phyloP scores from a whole-genome alignment of 2,329 filamentous ascomycete species.

The Dactylellina parvicollis region DNA sequence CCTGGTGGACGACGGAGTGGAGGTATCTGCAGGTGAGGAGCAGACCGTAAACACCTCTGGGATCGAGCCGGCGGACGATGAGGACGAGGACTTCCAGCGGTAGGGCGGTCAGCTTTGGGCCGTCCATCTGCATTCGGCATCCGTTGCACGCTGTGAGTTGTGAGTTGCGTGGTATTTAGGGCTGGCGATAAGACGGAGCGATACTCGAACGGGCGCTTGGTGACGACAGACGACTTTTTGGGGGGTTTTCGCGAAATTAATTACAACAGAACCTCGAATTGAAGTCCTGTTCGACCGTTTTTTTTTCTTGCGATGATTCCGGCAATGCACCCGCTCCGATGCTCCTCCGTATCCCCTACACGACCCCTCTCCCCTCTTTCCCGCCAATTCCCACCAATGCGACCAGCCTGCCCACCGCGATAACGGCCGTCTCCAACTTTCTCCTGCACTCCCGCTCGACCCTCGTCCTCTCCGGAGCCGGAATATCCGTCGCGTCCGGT shows the following conservation, averaged over 20 bases:
- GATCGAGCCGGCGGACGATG: no score
- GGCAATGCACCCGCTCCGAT: constrained; percentile 33
- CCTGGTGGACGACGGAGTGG: not conserved
- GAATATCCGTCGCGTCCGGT: constrained; percentile 91
- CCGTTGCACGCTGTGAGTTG: no score
- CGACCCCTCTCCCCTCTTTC: constrained; percentile 79
- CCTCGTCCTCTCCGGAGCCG: constrained; percentile 80
- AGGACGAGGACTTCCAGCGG: no score
- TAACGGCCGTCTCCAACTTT: constrained; percentile 80
- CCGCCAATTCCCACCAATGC: constrained; percentile 78
- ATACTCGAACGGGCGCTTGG: no score
- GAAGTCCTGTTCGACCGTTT: not conserved
- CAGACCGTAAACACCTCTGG: constrained; percentile 5
- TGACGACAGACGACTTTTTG: no score
- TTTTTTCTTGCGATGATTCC: not conserved
- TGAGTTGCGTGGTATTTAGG: no score
- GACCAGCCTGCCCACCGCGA: constrained; percentile 74
- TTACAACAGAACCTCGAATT: not conserved
- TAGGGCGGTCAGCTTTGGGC: no score
- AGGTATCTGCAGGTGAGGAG: constrained; percentile 2
- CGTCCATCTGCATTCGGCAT: no score
- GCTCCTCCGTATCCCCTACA: constrained; percentile 80
- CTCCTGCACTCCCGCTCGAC: constrained; percentile 71
- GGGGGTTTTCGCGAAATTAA: no score
- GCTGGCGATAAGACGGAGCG: no score